phyloP scores from a whole-genome alignment of 306 rosid genomes.

The Trifolium subterraneum region DNA sequence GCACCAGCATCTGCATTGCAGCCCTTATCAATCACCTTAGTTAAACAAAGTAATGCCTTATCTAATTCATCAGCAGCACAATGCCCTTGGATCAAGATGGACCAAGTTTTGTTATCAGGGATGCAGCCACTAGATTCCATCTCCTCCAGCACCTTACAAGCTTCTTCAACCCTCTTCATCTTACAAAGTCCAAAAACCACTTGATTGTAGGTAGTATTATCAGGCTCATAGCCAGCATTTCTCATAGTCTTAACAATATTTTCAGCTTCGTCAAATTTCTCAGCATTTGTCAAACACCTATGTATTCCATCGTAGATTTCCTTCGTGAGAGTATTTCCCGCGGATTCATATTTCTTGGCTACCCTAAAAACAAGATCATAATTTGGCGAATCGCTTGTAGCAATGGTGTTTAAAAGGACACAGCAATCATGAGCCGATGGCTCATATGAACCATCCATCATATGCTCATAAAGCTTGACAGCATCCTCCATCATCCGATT shows the following conservation, averaged over 20 bases:
- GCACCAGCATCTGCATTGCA: slow-evolving; percentile 71
- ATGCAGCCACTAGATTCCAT: slow-evolving; percentile 78
- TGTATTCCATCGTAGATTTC: slow-evolving; percentile 83
- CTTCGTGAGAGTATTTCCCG: slow-evolving; percentile 65
- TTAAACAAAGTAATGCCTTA: slow-evolving; percentile 62
- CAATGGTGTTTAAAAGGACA: slow-evolving; percentile 56
- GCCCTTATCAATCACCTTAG: slow-evolving; percentile 70
- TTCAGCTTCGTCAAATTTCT: slow-evolving; percentile 82
- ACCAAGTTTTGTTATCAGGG: slow-evolving; percentile 93
- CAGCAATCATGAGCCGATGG: slow-evolving; percentile 69
- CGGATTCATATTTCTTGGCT: slow-evolving; percentile 66
- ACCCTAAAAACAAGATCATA: slow-evolving; percentile 69
- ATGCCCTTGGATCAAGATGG: slow-evolving; percentile 89
- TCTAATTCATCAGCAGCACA: slow-evolving; percentile 73
- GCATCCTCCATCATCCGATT: slow-evolving; percentile 73
- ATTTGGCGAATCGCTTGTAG: slow-evolving; percentile 57
- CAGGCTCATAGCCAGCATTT: slow-evolving; percentile 79
- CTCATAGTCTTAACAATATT: slow-evolving; percentile 58
- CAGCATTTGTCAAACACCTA: slow-evolving; percentile 70
- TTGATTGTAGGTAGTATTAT: slow-evolving; percentile 86
- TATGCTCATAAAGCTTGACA: slow-evolving; percentile 85
- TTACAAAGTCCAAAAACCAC: slow-evolving; percentile 83
- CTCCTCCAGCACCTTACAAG: slow-evolving; percentile 69
- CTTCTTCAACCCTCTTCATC: slow-evolving; percentile 71
- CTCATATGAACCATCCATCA: slow-evolving; percentile 86